phyloP scores from a whole-genome alignment of 1,139 yeast genomes.

The Diutina scorzettiae region DNA sequence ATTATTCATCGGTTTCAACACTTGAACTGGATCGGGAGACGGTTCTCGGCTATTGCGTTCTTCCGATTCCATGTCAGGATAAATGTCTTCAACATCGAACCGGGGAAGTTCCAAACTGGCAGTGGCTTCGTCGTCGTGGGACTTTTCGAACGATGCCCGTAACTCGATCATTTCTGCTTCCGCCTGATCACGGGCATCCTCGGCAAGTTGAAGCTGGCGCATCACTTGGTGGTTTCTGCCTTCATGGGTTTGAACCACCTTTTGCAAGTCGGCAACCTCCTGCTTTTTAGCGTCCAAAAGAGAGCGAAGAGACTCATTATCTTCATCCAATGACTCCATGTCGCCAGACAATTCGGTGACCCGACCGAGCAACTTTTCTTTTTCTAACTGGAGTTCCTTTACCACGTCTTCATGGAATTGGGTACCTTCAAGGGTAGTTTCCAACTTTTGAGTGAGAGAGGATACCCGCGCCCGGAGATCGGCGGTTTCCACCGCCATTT shows the following conservation, averaged over 20 bases:
- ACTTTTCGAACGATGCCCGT: not conserved
- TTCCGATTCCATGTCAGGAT: not conserved
- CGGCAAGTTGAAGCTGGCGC: not conserved
- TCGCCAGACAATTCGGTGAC: not conserved
- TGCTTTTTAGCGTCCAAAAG: not conserved
- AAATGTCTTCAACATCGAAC: not conserved
- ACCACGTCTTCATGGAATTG: not conserved
- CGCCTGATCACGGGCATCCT: not conserved
- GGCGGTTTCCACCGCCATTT: conserved; percentile 3
- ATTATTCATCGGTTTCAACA: conserved; percentile 3
- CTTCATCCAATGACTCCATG: not conserved
- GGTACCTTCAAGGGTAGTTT: not conserved
- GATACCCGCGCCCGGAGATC: conserved; percentile 3
- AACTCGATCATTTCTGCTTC: not conserved
- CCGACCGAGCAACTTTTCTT: not conserved
- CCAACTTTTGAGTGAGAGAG: not conserved
- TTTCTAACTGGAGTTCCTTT: not conserved
- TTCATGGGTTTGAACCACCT: not conserved
- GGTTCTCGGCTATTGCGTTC: not conserved
- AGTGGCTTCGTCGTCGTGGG: not conserved
- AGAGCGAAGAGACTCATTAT: not conserved
- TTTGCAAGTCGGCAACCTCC: not conserved
- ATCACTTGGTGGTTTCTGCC: not conserved
- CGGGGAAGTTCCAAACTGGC: conserved; percentile 3
- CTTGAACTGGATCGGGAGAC: not conserved